These are phyloP conservation scores for Blastomyces parvus DNA, from an alignment of 2,329 filamentous ascomycete genomes.

Conservation along the genomic window DNA sequence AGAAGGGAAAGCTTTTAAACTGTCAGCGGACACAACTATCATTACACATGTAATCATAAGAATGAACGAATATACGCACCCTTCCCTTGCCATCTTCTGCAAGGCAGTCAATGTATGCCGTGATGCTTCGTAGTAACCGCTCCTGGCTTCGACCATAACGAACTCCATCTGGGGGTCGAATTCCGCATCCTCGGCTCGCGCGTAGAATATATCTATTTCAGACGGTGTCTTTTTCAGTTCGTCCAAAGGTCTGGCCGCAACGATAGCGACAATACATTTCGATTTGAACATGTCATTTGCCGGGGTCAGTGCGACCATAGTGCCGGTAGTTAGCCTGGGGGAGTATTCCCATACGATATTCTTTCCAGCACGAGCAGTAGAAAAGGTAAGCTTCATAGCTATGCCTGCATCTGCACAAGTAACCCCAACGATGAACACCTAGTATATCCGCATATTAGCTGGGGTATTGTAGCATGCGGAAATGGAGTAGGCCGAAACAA, in stretches of 20 bases:
- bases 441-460: background rate
- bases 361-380: conserved; percentile 53
- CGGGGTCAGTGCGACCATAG: conserved; percentile 48
- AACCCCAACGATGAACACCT: conserved; percentile 60
- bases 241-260: conserved; percentile 59
- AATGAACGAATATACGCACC: conserved; percentile 22
- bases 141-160: conserved; percentile 68
- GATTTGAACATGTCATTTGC: conserved; percentile 51
- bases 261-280: conserved; percentile 58
- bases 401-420: conserved; percentile 54
- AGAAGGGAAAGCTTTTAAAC: conserved; percentile 35
- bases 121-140: conserved; percentile 67
- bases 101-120: conserved; percentile 64
- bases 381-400: conserved; percentile 61
- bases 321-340: conserved; percentile 47
- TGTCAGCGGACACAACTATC: background rate
- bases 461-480: background rate
- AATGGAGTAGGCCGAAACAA: background rate
- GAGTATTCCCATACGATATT: conserved; percentile 59
- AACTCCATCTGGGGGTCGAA: conserved; percentile 61
- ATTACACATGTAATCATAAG: background rate
- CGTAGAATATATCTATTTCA: conserved; percentile 67
- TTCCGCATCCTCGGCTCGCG: conserved; percentile 48
- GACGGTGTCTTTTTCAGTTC: conserved; percentile 58
- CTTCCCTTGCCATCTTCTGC: conserved; percentile 53